Percentiles rank a stretch among this genome's conserved stretches.
Conservation (phyloP, 352 stramenopile species). For the Pythium utonaiense region DNA sequence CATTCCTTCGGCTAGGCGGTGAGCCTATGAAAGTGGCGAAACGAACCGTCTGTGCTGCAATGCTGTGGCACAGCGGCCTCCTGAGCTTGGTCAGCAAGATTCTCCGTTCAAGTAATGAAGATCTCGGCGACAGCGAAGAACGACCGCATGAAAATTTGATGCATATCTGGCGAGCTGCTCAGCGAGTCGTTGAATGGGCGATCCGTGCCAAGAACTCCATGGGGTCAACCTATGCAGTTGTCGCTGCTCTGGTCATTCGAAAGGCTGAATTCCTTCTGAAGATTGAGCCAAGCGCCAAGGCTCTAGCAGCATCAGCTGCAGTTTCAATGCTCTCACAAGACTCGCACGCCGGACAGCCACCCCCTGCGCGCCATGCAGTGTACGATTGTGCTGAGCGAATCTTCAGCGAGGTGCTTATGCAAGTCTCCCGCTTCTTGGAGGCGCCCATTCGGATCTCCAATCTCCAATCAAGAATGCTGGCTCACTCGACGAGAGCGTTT, state of each 20-base stretch:
- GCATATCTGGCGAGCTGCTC: conserved; percentile 86
- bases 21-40: conserved; percentile 87
- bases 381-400: conserved; percentile 79
- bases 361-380: conserved; percentile 44
- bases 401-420: conserved; percentile 82
- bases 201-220: conserved; percentile 88
- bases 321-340: conserved; percentile 50
- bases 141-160: conserved; percentile 87
- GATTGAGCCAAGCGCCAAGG: conserved; percentile 73
- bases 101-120: conserved; percentile 23
- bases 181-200: conserved; percentile 87
- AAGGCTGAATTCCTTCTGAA: conserved; percentile 84
- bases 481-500: conserved; percentile 71
- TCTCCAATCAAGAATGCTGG: conserved; percentile 72
- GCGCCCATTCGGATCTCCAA: conserved; percentile 67
- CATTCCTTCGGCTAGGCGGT: conserved; percentile 71
- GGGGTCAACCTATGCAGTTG: conserved; percentile 75
- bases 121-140: conserved; percentile 60
- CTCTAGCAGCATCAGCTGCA: conserved; percentile 60
- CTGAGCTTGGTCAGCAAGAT: conserved; percentile 56
- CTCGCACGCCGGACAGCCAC: conserved; percentile 23
- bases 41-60: conserved; percentile 77
- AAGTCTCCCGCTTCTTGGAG: conserved; percentile 80
- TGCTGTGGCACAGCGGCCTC: conserved; percentile 88
- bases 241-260: conserved; percentile 76